A percentile compares a stretch with the other conserved stretches of the same genome.
These are phyloP conservation scores for Podaxis mareebaensis DNA, from an alignment of 768 basidiomycete species.

Conservation along the genomic window DNA sequence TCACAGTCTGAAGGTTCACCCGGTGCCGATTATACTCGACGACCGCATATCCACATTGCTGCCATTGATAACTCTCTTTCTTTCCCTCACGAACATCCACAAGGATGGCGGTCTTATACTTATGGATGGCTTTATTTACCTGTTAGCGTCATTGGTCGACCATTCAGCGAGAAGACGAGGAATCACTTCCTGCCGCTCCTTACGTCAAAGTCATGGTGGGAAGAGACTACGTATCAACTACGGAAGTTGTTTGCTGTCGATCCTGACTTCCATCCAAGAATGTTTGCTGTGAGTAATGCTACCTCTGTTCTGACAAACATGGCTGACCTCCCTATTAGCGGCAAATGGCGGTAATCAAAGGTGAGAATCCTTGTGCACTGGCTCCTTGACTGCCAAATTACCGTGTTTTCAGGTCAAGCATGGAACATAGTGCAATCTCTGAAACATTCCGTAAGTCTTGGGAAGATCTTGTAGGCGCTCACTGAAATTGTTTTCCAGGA, in stretches of 20 bases:
- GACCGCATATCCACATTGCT: conserved; percentile 86
- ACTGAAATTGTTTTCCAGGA: conserved; percentile 45
- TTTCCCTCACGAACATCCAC: conserved; percentile 89
- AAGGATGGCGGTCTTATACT: conserved; percentile 75
- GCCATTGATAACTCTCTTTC: conserved; percentile 93
- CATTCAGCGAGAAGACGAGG: conserved; percentile 82
- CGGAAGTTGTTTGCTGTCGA: conserved; percentile 78
- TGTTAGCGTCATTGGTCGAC: conserved; percentile 80
- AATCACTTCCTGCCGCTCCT: conserved; percentile 80
- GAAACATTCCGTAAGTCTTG: conserved; percentile 62
- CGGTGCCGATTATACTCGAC: conserved; percentile 51
- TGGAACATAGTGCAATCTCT: conserved; percentile 89
- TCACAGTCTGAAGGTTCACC: conserved; percentile 37
- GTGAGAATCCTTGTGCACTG: conserved; percentile 21
- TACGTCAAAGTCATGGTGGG: conserved; percentile 89
- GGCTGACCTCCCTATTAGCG: conserved; percentile 41
- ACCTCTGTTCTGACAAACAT: conserved; percentile 1
- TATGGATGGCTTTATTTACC: conserved; percentile 90
- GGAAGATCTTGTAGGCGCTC: conserved; percentile 6
- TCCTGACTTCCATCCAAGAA: conserved; percentile 86
- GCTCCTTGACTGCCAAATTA: conserved; percentile 6
- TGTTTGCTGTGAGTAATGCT: conserved; percentile 65
- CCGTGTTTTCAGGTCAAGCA: conserved; percentile 57
- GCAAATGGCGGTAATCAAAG: conserved; percentile 92
- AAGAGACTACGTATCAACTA: conserved; percentile 78